These are phyloP conservation scores for Manihot esculenta DNA, from an alignment of 441 rosid genomes.

Conservation along the genomic window DNA sequence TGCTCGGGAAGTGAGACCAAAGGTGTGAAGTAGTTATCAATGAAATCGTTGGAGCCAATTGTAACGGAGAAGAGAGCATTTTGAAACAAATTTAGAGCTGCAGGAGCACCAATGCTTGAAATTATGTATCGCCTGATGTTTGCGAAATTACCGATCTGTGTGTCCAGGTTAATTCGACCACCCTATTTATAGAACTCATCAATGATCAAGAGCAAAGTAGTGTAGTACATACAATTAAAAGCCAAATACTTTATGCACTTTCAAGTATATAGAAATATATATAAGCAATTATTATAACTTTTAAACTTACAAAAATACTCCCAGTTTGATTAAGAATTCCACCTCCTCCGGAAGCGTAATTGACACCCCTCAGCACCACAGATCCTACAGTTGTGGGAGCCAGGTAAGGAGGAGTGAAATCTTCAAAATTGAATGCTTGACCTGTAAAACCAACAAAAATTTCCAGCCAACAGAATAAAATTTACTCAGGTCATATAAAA, in stretches of 20 bases:
- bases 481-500: conserved; percentile 3
- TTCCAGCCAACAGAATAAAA: neutral
- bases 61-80: conserved; percentile 55
- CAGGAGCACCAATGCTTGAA: conserved; percentile 41
- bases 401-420: conserved; percentile 63
- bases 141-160: conserved; percentile 71
- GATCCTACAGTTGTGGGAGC: conserved; percentile 67
- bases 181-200: conserved; percentile 35
- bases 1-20: conserved; percentile 41
- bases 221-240: too few relatives aligned
- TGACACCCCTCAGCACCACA: conserved; percentile 53
- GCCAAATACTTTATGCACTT: neutral
- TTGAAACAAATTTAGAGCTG: conserved; percentile 36
- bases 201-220: too few relatives aligned
- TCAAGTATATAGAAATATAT: too few relatives aligned
- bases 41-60: conserved; percentile 71
- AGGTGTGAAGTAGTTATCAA: conserved; percentile 65
- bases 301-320: conserved; percentile 52
- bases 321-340: conserved; percentile 74
- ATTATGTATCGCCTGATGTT: conserved; percentile 60
- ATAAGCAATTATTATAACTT: too few relatives aligned
- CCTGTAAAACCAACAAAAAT: conserved; percentile 32
- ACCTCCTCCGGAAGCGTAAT: conserved; percentile 79
- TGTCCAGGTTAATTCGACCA: conserved; percentile 60
- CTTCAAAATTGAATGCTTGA: conserved; percentile 48